Evolutionary conservation across 2,329 filamentous ascomycete genomes (phyloP).

Genomic region (Arthrobotrys entomopaga): DNA sequence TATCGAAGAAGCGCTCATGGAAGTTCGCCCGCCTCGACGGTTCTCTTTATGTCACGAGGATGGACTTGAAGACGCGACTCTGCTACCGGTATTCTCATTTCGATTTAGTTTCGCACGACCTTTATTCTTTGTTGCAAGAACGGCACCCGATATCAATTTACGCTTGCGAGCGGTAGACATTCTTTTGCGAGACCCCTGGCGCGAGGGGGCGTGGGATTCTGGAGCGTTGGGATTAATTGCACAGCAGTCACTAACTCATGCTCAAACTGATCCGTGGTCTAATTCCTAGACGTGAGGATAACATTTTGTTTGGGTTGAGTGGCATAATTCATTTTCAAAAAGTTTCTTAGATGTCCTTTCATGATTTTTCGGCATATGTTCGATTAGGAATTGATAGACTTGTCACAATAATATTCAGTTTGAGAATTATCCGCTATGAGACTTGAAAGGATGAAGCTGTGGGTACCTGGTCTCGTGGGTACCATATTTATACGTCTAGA

Average conservation of each 20-base stretch:
- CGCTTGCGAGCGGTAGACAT: background rate
- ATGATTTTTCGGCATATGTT: too few species aligned
- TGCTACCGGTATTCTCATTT: background rate
- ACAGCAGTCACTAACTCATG: background rate
- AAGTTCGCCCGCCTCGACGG: background rate
- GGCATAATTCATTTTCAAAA: too few species aligned
- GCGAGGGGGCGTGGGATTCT: constrained; percentile 2
- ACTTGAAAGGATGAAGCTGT: too few species aligned
- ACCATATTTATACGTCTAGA: too few species aligned
- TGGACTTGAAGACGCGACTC: background rate
- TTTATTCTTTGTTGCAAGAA: background rate
- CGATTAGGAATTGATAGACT: too few species aligned
- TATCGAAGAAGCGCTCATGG: background rate
- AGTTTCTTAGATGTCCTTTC: too few species aligned
- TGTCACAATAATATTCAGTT: too few species aligned
- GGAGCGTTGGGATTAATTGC: background rate
- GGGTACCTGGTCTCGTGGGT: too few species aligned
- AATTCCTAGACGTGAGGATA: too few species aligned
- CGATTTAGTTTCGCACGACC: background rate
- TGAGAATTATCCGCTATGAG: too few species aligned
- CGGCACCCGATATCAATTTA: background rate
- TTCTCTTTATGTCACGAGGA: background rate
- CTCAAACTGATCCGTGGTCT: too few species aligned
- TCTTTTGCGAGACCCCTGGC: background rate
- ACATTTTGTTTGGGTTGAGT: too few species aligned